Evolutionary conservation across 2,329 filamentous ascomycete species (phyloP), one percentile per base, ranked within the genome.

Genomic region (Trichophyton rubrum): DNA sequence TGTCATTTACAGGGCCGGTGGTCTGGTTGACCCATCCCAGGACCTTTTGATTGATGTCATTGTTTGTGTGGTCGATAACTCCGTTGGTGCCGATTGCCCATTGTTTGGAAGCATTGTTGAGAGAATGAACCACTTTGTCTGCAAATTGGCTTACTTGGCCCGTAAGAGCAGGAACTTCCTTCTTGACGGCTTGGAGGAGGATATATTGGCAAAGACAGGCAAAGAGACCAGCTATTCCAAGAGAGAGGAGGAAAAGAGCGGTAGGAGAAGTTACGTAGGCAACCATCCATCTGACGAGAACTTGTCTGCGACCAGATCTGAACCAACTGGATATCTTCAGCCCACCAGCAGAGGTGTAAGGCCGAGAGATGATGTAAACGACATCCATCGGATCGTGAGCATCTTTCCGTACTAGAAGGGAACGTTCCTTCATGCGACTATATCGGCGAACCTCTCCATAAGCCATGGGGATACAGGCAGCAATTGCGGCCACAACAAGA

Each of bases 11-110:
- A 1, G 90, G 88, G 6, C 78, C 78, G 0, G 92, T 96, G 35
- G 88, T 89, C 58, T 86, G 91, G 61, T 85, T 86, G 53, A 97
- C 91, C 82, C 92, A 95, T 62, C 87, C 86, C 64, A 97, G 84
- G 24, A 99, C 78, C 64, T 96, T 85, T 43, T 85, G 71, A 75
- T 97, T 99, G 73, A 99, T 84, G 35, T 89, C 83, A 60, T 78
- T 71, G 70, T 84, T 84, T n/a, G 82, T 81, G 53, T 78, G 73
- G 60, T 73, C 77, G 68, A 96, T 85, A 58, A 86, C 87, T 8
- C 78, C 74, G 73, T 96, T 96, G 66, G 89, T 86, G 59, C 85
- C 85, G 61, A 79, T 75, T 3, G 90, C 85, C 91, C 91, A 96
- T 63, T 82, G 77, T 61, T 81, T 79, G 30, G 89, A 95, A 6